Evolutionary conservation across 1,139 yeast genomes (phyloP).

Genomic region (Blastobotrys indianensis): DNA sequence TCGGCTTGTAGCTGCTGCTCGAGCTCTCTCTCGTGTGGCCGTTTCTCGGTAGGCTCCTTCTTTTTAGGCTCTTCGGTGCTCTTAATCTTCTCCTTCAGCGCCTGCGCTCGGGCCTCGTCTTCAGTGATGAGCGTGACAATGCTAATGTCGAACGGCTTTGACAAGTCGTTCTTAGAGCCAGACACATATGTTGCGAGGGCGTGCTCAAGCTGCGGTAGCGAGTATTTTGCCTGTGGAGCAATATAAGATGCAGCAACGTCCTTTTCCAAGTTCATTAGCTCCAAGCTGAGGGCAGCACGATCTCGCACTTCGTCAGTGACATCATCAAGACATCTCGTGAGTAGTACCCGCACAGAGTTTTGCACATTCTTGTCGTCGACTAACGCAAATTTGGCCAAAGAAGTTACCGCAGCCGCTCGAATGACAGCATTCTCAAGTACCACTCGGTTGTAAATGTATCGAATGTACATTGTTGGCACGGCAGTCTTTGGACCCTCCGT

Average conservation of each 20-base stretch:
- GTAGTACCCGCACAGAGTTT: conserved; percentile 65
- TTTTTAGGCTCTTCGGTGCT: conserved; percentile 18
- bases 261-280: conserved; percentile 49
- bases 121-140: conserved; percentile 56
- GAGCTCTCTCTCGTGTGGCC: conserved; percentile 40
- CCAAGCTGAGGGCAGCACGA: conserved; percentile 83
- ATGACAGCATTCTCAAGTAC: conserved; percentile 92
- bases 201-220: conserved; percentile 69
- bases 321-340: conserved; percentile 81
- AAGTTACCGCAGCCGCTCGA: conserved; percentile 91
- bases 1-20: conserved; percentile 40
- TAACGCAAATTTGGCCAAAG: conserved; percentile 85
- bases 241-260: conserved; percentile 49
- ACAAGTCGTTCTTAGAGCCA: conserved; percentile 49
- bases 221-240: conserved; percentile 63
- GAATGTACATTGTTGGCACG: conserved; percentile 84
- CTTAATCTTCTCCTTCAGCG: conserved; percentile 38
- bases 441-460: conserved; percentile 95
- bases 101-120: conserved; percentile 60
- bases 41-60: conserved; percentile 15
- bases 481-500: conserved; percentile 87
- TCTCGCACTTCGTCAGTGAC: conserved; percentile 97
- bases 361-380: conserved; percentile 65
- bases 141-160: conserved; percentile 62
- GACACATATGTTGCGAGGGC: conserved; percentile 70